Evolutionary conservation across 306 rosid species (phyloP).

Genomic region (Cucumis cinereus): DNA sequence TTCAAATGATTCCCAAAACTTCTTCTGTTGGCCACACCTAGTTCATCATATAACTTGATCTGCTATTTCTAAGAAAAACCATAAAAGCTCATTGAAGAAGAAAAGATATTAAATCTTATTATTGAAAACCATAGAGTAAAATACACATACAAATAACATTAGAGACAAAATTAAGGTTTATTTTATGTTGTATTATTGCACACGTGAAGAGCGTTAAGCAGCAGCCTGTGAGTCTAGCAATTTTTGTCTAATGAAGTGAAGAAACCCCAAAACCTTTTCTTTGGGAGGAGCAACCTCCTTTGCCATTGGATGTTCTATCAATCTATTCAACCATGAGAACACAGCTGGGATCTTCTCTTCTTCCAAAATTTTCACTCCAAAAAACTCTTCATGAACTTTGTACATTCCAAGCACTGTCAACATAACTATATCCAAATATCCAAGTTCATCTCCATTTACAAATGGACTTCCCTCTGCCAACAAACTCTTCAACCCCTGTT

Average conservation of each 20-base stretch:
- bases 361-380: slow-evolving; percentile 14
- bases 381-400: slow-evolving; percentile 15
- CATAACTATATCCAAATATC: neutral
- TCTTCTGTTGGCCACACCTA: no score
- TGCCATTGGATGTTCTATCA: slow-evolving; percentile 10
- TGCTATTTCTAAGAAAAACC: no score
- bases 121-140: no score
- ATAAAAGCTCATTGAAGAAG: no score
- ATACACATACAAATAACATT: no score
- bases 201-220: neutral
- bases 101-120: no score
- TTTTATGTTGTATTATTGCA: no score
- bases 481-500: slow-evolving; percentile 12
- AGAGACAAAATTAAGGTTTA: neutral
- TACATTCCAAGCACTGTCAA: slow-evolving; percentile 2
- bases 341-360: slow-evolving; percentile 13
- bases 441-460: neutral
- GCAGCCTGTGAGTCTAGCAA: neutral
- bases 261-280: slow-evolving; percentile 8
- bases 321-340: slow-evolving; percentile 11
- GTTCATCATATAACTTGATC: no score
- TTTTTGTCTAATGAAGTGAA: neutral
- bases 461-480: neutral
- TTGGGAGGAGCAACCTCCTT: slow-evolving; percentile 12
- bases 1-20: no score